A percentile compares a stretch with the other conserved stretches of the same genome.
phyloP scores from a whole-genome alignment of 2,329 filamentous ascomycete species.

The Colletotrichum chlorophyti region DNA sequence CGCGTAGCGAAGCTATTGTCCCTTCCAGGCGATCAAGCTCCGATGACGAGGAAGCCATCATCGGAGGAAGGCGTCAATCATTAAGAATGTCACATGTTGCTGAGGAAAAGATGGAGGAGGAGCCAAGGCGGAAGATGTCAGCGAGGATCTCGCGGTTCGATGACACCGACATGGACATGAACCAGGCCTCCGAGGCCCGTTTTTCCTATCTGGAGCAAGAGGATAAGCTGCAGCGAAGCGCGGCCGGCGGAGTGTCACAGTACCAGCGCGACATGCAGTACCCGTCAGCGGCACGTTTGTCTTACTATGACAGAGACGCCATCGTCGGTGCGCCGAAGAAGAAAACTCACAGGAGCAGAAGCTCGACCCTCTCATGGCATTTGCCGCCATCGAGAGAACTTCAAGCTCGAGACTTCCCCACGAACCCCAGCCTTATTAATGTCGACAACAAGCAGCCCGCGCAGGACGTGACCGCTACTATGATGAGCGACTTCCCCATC shows the following conservation, averaged over 20 bases:
- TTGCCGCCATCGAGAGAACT: slow-evolving; percentile 3
- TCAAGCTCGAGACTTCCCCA: slow-evolving; percentile 5
- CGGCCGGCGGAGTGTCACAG: slow-evolving; percentile 1
- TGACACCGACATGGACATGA: slow-evolving; percentile 17
- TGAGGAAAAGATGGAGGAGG: not conserved
- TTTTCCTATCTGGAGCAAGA: slow-evolving; percentile 26
- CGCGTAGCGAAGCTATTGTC: not conserved
- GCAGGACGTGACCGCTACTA: slow-evolving; percentile 9
- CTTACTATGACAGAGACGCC: not conserved
- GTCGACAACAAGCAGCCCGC: not conserved
- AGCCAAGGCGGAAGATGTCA: slow-evolving; percentile 18
- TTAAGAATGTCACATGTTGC: not conserved
- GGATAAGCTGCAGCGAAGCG: slow-evolving; percentile 13
- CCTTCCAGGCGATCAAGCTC: not conserved
- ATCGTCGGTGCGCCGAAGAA: not conserved
- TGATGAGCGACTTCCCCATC: slow-evolving; percentile 31
- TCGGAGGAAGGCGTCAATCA: not conserved
- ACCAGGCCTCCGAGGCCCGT: slow-evolving; percentile 23
- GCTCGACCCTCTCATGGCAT: slow-evolving; percentile 7
- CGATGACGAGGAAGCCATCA: not conserved
- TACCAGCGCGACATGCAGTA: slow-evolving; percentile 10
- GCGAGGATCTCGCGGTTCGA: slow-evolving; percentile 20
- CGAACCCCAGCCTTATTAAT: slow-evolving; percentile 8
- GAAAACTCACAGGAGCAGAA: not conserved
- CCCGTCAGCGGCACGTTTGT: not conserved